Conservation (phyloP, 2,329 filamentous ascomycete genomes). For the Lachnellula subtilissima region DNA sequence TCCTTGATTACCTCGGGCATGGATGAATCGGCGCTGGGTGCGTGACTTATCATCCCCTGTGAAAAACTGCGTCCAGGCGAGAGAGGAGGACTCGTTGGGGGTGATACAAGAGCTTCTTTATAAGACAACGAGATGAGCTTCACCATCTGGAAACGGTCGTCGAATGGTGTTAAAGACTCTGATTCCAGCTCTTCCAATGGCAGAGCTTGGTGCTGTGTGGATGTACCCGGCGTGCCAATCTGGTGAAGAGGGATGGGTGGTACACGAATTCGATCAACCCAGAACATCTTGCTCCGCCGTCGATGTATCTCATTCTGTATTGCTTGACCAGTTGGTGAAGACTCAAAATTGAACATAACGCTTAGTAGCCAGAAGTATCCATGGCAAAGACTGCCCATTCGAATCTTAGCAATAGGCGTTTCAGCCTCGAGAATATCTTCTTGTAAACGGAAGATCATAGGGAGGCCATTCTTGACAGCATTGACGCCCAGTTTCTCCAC, state of each 20-base stretch:
- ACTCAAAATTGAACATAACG: conserved; percentile 72
- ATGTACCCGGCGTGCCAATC: conserved; percentile 50
- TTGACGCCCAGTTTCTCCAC: conserved; percentile 77
- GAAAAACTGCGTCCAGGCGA: conserved; percentile 64
- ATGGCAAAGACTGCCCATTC: conserved; percentile 77
- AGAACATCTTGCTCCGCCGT: conserved; percentile 69
- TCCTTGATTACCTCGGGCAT: conserved; percentile 66
- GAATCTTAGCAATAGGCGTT: conserved; percentile 66
- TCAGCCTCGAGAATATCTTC: conserved; percentile 71
- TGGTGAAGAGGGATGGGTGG: conserved; percentile 62
- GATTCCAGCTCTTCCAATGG: conserved; percentile 51
- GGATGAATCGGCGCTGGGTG: conserved; percentile 42
- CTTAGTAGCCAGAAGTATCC: conserved; percentile 82
- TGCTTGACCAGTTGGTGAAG: conserved; percentile 61
- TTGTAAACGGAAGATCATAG: conserved; percentile 85
- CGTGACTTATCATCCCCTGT: conserved; percentile 52
- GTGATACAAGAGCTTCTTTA: conserved; percentile 54
- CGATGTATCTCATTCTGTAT: conserved; percentile 73
- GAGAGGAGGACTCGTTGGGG: conserved; percentile 62
- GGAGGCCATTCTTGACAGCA: conserved; percentile 69
- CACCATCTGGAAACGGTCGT: conserved; percentile 66
- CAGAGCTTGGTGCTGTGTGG: conserved; percentile 40
- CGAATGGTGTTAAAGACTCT: conserved; percentile 68
- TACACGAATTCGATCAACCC: conserved; percentile 69
- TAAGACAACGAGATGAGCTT: conserved; percentile 72